Conservation (phyloP, 305 asterid species). For the Caryopteris hybrid region DNA sequence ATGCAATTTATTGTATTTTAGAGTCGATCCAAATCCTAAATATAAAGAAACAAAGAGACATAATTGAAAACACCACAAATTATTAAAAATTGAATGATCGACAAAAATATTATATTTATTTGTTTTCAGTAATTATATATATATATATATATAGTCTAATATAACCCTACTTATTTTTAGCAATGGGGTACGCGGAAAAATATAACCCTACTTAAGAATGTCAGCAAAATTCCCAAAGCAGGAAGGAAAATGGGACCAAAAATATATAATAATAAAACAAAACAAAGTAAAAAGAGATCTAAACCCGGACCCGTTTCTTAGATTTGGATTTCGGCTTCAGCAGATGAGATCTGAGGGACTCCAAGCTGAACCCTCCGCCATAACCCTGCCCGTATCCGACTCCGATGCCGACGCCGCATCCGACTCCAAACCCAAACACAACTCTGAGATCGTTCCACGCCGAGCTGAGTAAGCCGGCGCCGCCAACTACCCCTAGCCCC, state of each 20-base stretch:
- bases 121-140: too few species aligned
- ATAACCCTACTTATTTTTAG: too few species aligned
- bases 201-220: background rate
- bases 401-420: slow-evolving; percentile 75
- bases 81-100: too few species aligned
- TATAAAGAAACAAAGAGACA: too few species aligned
- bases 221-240: background rate
- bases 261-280: too few species aligned
- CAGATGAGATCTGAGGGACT: slow-evolving; percentile 38
- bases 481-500: slow-evolving; percentile 64
- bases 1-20: too few species aligned
- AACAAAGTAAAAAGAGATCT: slow-evolving; percentile 3
- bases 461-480: slow-evolving; percentile 49
- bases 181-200: too few species aligned
- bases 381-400: slow-evolving; percentile 67
- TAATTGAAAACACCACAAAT: too few species aligned
- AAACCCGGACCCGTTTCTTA: slow-evolving; percentile 35
- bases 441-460: slow-evolving; percentile 48
- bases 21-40: too few species aligned
- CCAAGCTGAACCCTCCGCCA: slow-evolving; percentile 53
- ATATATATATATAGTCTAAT: too few species aligned
- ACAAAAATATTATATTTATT: too few species aligned
- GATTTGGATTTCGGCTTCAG: slow-evolving; percentile 27
- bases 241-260: too few species aligned
- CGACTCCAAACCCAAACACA: slow-evolving; percentile 71